Percentiles rank a stretch among this genome's conserved stretches.
Conservation (phyloP, 257 asterid species). For the Catharanthus roseus region DNA sequence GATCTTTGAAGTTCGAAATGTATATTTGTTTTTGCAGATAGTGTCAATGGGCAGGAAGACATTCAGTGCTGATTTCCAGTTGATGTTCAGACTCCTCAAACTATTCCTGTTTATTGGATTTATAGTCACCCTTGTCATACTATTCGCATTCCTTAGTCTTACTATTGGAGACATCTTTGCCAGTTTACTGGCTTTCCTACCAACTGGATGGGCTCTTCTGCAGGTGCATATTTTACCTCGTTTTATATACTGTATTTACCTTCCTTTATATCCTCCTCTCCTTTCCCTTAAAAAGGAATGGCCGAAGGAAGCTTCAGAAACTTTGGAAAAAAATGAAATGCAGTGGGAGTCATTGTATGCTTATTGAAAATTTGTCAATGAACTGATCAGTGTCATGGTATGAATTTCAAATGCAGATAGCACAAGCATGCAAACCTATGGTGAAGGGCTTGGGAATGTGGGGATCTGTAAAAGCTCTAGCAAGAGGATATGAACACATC, state of each 20-base stretch:
- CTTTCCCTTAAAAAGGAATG: not conserved
- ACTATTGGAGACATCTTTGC: slow-evolving; percentile 67
- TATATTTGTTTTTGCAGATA: slow-evolving; percentile 40
- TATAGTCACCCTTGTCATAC: slow-evolving; percentile 38
- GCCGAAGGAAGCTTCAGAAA: not conserved
- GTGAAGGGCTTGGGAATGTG: slow-evolving; percentile 74
- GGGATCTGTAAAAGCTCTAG: slow-evolving; percentile 84
- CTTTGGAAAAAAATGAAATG: not conserved
- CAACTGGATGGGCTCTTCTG: slow-evolving; percentile 93
- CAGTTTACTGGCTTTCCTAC: slow-evolving; percentile 76
- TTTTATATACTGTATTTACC: not conserved
- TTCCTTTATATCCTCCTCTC: not conserved
- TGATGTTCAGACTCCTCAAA: slow-evolving; percentile 84
- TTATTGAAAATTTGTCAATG: not conserved
- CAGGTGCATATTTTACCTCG: slow-evolving; percentile 29
- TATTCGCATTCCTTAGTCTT: slow-evolving; percentile 60
- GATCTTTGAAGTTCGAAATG: slow-evolving; percentile 9
- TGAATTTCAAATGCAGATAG: slow-evolving; percentile 36
- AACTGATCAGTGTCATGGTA: not conserved
- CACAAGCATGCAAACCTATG: slow-evolving; percentile 72
- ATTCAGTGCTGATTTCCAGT: slow-evolving; percentile 92
- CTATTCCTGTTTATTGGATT: slow-evolving; percentile 59
- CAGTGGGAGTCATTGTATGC: not conserved
- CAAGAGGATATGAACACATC: slow-evolving; percentile 84
- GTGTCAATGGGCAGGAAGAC: slow-evolving; percentile 85